Evolutionary conservation across 805 yeast genomes (phyloP), one percentile per base, ranked within the genome.

Genomic region (Suhomyces prunicola): DNA sequence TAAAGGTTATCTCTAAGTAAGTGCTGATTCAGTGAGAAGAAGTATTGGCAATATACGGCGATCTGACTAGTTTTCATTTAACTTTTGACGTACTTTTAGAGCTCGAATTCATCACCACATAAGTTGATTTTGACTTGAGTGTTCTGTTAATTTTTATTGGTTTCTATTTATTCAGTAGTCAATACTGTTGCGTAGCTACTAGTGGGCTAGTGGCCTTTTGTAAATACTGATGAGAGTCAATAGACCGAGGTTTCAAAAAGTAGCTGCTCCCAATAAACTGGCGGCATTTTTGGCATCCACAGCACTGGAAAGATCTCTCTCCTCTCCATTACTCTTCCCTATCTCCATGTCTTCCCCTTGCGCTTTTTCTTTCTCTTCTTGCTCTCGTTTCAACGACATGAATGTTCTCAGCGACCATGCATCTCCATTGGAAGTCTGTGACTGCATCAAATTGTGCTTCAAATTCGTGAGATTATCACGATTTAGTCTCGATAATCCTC

Each of bases 251-350:
- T 19, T 19, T 19, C 19, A 84, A 60, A 88, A 88, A 4, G 89
- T 83, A 2, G 93, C 84, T 4, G 84, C 85, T 1, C 97, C 96
- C 26, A 92, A 74, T 41, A 93, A 61, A 35, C 83, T 76, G 0
- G 97, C 97, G 1, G 97, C 98, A 61, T 84, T 85, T 55, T 82
- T 83, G 0, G 97, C 96, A 68, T 90, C 93, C 5, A 90, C 80
- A 10, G 50, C 57, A n/a, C 15, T 23, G 9, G 12, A n/a, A 12
- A n/a, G 10, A 26, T 57, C 55, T 7, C 55, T 56, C 8, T 50
- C 55, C 13, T 71, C 74, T 3, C 73, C 71, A 7, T 58, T 70
- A 5, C 53, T 63, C 4, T 55, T 29, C n/a, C 9, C 9, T 6
- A 46, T 63, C 13, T 52, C 61, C 1, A 57, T 62, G 12, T 52